Percentiles rank a stretch among this genome's conserved stretches.
Evolutionary conservation across 2,329 filamentous ascomycete genomes (phyloP).

Genomic region (Fusarium xylarioides): DNA sequence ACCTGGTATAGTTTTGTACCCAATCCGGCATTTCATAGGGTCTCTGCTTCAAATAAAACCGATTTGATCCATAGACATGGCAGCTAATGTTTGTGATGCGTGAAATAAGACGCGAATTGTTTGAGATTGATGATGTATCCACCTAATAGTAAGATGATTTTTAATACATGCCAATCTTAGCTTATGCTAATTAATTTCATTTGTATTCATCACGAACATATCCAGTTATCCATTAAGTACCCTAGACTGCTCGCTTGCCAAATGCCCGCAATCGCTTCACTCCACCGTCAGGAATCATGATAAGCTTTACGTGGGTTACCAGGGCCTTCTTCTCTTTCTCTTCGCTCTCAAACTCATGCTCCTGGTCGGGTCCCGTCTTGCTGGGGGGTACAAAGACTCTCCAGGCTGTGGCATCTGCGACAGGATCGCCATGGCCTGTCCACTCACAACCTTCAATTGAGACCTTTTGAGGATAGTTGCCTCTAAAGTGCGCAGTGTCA

Average conservation of each 20-base stretch:
- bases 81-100: neutral
- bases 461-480: conserved; percentile 83
- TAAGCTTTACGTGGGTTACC: conserved; percentile 87
- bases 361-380: conserved; percentile 76
- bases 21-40: conserved; percentile 4
- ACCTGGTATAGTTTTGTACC: conserved; percentile 11
- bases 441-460: conserved; percentile 71
- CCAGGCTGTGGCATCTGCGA: conserved; percentile 69
- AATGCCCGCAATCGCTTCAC: conserved; percentile 80
- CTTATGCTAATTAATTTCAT: neutral
- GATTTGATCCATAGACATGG: neutral
- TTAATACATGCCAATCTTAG: neutral
- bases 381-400: conserved; percentile 70
- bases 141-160: neutral
- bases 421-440: conserved; percentile 63
- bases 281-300: conserved; percentile 92
- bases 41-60: neutral
- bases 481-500: conserved; percentile 84
- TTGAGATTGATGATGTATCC: conserved; percentile 28
- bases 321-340: conserved; percentile 65
- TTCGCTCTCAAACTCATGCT: conserved; percentile 71
- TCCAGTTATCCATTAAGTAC: neutral
- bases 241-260: conserved; percentile 46
- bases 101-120: conserved; percentile 27
- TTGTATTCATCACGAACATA: neutral